Conservation (phyloP, 768 basidiomycete genomes). For the Suillus subalutaceus region DNA sequence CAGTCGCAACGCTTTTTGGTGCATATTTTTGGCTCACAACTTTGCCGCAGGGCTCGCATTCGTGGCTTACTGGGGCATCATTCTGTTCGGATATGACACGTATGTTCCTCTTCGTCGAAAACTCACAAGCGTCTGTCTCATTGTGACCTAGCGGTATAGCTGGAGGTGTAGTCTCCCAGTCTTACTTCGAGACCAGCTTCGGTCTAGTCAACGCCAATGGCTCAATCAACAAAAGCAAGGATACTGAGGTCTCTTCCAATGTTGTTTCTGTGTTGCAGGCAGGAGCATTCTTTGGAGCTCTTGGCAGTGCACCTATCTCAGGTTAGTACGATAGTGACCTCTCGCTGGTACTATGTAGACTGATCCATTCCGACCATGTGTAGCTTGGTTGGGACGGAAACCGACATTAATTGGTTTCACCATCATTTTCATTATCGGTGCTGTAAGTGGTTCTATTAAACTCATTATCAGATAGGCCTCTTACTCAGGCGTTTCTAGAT, state of each 20-base stretch:
- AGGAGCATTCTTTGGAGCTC: slow-evolving; percentile 86
- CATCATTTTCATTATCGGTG: slow-evolving; percentile 69
- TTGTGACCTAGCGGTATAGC: slow-evolving; percentile 52
- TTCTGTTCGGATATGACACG: slow-evolving; percentile 86
- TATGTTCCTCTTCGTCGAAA: slow-evolving; percentile 29
- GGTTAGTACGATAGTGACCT: slow-evolving; percentile 40
- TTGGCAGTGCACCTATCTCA: slow-evolving; percentile 72
- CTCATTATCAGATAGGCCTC: background rate
- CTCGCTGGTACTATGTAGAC: background rate
- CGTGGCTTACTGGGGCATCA: slow-evolving; percentile 75
- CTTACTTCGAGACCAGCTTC: slow-evolving; percentile 65
- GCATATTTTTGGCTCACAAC: background rate
- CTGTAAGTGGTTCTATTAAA: slow-evolving; percentile 43
- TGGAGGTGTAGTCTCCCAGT: slow-evolving; percentile 68
- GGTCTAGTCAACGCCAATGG: slow-evolving; percentile 54
- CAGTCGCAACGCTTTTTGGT: slow-evolving; percentile 21
- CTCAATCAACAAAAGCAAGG: slow-evolving; percentile 36
- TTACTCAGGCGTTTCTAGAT: slow-evolving; percentile 43
- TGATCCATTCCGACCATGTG: slow-evolving; percentile 1
- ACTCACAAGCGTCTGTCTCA: background rate
- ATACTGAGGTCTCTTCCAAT: slow-evolving; percentile 69
- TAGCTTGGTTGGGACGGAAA: slow-evolving; percentile 68
- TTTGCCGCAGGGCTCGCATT: slow-evolving; percentile 69
- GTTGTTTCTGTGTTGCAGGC: slow-evolving; percentile 88
- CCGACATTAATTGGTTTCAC: slow-evolving; percentile 64